These are phyloP conservation scores for Fusarium drepaniforme DNA, from an alignment of 2,329 filamentous ascomycete species.

Conservation along the genomic window DNA sequence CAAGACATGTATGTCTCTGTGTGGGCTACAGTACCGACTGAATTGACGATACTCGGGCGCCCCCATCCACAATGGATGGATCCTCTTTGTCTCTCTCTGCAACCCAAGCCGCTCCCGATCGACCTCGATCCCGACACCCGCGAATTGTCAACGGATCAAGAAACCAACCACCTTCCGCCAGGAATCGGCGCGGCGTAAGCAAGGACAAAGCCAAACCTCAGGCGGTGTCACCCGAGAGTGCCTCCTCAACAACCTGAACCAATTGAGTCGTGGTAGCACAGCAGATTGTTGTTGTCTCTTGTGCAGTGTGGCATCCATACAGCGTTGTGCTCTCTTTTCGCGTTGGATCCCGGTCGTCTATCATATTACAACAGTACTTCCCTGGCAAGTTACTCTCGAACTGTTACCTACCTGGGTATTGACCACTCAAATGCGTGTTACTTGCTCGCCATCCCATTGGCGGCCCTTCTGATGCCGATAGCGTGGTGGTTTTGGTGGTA, in stretches of 20 bases:
- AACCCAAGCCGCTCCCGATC: not conserved
- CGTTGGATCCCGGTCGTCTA: not conserved
- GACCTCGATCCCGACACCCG: not conserved
- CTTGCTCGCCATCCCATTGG: conserved; percentile 35
- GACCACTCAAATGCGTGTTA: conserved; percentile 31
- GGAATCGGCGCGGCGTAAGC: not conserved
- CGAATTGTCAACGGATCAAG: not conserved
- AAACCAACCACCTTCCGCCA: not conserved
- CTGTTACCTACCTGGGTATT: not conserved
- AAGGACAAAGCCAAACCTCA: not conserved
- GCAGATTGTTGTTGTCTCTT: not conserved
- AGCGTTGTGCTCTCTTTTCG: not conserved
- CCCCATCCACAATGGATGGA: not conserved
- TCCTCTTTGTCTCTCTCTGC: not conserved
- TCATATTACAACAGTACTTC: not conserved
- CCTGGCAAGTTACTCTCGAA: not conserved
- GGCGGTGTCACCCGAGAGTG: not conserved
- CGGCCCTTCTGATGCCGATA: conserved; percentile 24
- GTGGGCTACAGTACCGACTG: not conserved
- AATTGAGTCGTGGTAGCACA: not conserved
- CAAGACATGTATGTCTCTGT: not conserved
- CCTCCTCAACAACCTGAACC: not conserved
- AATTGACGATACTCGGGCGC: not conserved
- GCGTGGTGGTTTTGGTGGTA: conserved; percentile 23
- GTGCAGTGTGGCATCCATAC: not conserved